These are phyloP conservation scores for Usnea hakonensis DNA, from an alignment of 495 filamentous ascomycete species.

Conservation along the genomic window DNA sequence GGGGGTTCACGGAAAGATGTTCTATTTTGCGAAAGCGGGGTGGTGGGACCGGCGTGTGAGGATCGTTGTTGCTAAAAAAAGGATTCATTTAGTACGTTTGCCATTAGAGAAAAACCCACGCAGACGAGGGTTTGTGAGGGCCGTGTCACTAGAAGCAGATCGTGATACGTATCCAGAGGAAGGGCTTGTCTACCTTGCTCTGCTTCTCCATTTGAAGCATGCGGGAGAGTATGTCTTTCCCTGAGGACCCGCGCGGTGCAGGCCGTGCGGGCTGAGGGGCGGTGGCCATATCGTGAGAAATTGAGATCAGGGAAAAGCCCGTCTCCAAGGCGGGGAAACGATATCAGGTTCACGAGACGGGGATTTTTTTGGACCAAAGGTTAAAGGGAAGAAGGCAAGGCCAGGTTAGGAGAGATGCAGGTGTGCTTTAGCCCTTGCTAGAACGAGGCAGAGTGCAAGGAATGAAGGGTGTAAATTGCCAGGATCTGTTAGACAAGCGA, in stretches of 20 bases:
- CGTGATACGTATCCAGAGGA: no score
- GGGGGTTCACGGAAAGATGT: not conserved
- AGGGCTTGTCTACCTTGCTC: slow-evolving; percentile 19
- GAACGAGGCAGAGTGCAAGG: not conserved
- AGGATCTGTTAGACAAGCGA: not conserved
- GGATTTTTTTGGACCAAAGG: not conserved
- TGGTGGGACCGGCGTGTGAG: slow-evolving; percentile 16
- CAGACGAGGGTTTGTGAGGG: not conserved
- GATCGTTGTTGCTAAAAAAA: slow-evolving; percentile 15
- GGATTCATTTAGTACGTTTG: slow-evolving; percentile 2
- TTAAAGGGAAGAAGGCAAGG: not conserved
- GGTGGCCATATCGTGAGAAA: not conserved
- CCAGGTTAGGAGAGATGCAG: not conserved
- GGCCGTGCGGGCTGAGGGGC: slow-evolving; percentile 8
- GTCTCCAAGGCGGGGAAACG: not conserved
- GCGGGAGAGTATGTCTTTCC: slow-evolving; percentile 22
- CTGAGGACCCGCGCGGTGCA: slow-evolving; percentile 13
- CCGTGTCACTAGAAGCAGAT: slow-evolving; percentile 4
- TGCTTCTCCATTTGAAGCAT: slow-evolving; percentile 29
- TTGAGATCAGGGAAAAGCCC: not conserved
- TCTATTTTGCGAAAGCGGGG: slow-evolving; percentile 3
- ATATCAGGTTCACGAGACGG: no score
- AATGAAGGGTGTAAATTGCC: not conserved
- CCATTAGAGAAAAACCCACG: not conserved
- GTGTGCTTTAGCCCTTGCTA: not conserved